Percentiles rank a stretch among this genome's conserved stretches.
These are phyloP conservation scores for Podila minutissima DNA, from an alignment of 192 early-diverging fungal species.

Conservation along the genomic window DNA sequence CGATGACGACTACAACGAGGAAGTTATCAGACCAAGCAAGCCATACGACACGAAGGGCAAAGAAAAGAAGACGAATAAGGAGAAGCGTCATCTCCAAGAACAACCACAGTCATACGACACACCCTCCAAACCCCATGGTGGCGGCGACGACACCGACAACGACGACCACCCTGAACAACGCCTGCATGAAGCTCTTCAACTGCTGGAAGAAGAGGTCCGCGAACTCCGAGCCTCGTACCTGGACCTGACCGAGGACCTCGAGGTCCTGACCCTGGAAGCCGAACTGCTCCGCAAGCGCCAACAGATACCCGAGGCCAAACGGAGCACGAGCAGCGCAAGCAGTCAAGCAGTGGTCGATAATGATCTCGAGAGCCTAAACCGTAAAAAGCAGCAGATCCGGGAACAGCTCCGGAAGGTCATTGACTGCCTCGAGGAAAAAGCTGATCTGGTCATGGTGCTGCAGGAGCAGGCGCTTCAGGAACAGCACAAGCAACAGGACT, in stretches of 20 bases:
- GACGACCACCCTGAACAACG: slow-evolving; percentile 17
- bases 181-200: slow-evolving; percentile 11
- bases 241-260: slow-evolving; percentile 15
- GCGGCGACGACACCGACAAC: background rate
- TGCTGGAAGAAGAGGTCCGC: slow-evolving; percentile 19
- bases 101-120: background rate
- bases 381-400: slow-evolving; percentile 15
- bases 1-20: background rate
- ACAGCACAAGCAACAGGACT: slow-evolving; percentile 2
- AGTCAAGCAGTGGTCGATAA: background rate
- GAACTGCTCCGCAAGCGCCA: background rate
- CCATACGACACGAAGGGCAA: background rate
- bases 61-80: background rate
- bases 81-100: no score
- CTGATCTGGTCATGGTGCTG: slow-evolving; percentile 18
- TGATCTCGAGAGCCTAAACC: background rate
- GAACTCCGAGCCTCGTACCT: slow-evolving; percentile 26
- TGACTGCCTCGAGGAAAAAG: slow-evolving; percentile 25
- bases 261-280: slow-evolving; percentile 4
- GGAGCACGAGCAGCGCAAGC: background rate
- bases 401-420: slow-evolving; percentile 12
- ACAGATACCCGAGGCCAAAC: background rate
- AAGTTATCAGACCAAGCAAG: background rate
- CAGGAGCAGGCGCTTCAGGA: slow-evolving; percentile 18
- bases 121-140: background rate